A percentile compares a stretch with the other conserved stretches of the same genome.
These are phyloP conservation scores for Fabrea salina DNA, from an alignment of 169 alveolate genomes.

Conservation along the genomic window DNA sequence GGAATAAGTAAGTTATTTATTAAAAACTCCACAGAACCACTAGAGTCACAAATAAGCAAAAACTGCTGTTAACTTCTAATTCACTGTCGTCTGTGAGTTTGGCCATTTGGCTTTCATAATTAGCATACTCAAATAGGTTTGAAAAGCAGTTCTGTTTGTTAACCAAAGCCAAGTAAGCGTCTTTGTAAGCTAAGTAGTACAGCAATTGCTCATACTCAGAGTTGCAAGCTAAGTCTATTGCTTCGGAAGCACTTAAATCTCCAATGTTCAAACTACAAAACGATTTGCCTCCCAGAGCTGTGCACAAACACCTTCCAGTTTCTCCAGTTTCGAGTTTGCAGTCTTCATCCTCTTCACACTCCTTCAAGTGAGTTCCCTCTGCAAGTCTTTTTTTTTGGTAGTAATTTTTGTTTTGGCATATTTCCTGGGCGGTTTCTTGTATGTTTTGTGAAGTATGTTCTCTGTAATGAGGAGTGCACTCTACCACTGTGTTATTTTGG, in stretches of 20 bases:
- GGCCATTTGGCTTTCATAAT: too few species aligned
- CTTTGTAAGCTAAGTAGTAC: background rate
- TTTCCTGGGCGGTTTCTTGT: background rate
- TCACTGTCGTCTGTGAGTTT: too few species aligned
- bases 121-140: too few species aligned
- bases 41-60: too few species aligned
- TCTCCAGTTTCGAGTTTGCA: background rate
- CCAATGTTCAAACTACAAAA: background rate
- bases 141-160: background rate
- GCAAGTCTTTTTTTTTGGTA: background rate
- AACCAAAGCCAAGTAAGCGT: background rate
- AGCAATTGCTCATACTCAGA: background rate
- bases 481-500: too few species aligned
- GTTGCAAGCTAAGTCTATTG: background rate
- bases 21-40: too few species aligned
- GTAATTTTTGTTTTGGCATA: background rate
- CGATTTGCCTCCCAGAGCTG: background rate
- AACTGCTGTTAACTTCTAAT: too few species aligned
- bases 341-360: background rate
- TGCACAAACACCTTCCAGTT: background rate
- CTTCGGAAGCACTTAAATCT: background rate
- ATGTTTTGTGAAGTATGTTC: background rate
- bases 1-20: too few species aligned
- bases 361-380: background rate
- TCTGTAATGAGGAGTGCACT: too few species aligned